Conservation (phyloP, 2,329 filamentous ascomycete genomes). For the Magnaporthiopsis poae region DNA sequence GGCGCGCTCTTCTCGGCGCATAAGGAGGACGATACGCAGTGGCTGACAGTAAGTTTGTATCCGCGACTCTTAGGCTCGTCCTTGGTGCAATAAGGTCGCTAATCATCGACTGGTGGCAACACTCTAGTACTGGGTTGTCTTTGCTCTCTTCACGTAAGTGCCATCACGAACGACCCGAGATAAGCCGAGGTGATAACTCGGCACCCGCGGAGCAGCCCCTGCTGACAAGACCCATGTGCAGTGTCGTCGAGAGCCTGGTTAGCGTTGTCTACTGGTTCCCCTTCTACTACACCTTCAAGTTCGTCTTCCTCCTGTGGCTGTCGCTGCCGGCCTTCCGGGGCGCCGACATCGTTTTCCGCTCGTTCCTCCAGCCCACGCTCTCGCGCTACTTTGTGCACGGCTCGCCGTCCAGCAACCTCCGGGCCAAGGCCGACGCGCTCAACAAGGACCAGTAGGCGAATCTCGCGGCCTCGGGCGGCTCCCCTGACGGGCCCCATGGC, state of each 20-base stretch:
- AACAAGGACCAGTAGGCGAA: constrained; percentile 55
- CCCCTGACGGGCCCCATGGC: background rate
- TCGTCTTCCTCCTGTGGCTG: constrained; percentile 94
- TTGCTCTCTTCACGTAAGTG: constrained; percentile 63
- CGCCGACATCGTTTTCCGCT: constrained; percentile 92
- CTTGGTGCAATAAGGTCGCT: constrained; percentile 17
- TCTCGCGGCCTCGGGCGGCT: background rate
- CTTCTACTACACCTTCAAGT: constrained; percentile 99
- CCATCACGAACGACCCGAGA: too few relatives aligned
- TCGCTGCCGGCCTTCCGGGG: constrained; percentile 89
- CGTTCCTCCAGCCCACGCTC: constrained; percentile 82
- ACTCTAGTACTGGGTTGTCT: constrained; percentile 77
- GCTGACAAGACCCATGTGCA: constrained; percentile 18
- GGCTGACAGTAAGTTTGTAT: constrained; percentile 51
- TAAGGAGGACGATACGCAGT: constrained; percentile 75
- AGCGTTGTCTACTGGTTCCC: constrained; percentile 90
- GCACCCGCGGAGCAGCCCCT: background rate
- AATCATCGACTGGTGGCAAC: background rate
- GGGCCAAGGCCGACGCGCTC: constrained; percentile 72
- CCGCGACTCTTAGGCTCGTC: background rate
- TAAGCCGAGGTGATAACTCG: background rate
- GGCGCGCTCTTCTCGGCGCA: constrained; percentile 61
- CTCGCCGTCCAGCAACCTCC: constrained; percentile 76
- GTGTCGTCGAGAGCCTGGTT: constrained; percentile 69
- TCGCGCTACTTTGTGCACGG: constrained; percentile 72